phyloP scores from a whole-genome alignment of 768 basidiomycete genomes.

The Amanita molliuscula region DNA sequence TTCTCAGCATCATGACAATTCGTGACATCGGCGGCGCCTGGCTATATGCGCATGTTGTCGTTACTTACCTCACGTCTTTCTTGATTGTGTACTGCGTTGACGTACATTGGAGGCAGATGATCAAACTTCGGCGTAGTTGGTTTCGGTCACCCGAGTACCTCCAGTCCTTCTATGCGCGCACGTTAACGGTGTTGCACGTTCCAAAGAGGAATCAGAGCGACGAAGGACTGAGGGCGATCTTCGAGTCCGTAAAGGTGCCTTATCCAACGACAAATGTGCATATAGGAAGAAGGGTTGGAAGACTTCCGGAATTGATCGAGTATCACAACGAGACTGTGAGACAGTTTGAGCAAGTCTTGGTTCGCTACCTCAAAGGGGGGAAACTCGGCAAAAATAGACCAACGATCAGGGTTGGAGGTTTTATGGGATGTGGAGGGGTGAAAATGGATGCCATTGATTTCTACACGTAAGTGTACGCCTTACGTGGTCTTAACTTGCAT shows the following conservation, averaged over 20 bases:
- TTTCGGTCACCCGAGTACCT: slow-evolving; percentile 87
- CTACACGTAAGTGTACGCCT: slow-evolving; percentile 57
- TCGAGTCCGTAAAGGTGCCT: slow-evolving; percentile 65
- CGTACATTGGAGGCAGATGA: slow-evolving; percentile 68
- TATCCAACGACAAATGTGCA: slow-evolving; percentile 91
- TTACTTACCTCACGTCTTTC: slow-evolving; percentile 72
- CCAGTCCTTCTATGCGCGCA: slow-evolving; percentile 87
- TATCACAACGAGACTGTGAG: slow-evolving; percentile 92
- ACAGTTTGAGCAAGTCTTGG: slow-evolving; percentile 81
- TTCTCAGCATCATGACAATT: slow-evolving; percentile 77
- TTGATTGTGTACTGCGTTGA: slow-evolving; percentile 65
- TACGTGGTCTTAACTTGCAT: background rate
- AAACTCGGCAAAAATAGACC: slow-evolving; percentile 75
- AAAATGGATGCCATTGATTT: slow-evolving; percentile 91
- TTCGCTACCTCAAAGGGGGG: slow-evolving; percentile 82
- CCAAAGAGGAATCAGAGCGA: slow-evolving; percentile 78
- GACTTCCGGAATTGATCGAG: slow-evolving; percentile 84
- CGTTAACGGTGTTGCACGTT: slow-evolving; percentile 73
- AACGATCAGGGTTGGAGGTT: slow-evolving; percentile 67
- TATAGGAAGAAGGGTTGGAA: slow-evolving; percentile 79
- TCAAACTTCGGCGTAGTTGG: slow-evolving; percentile 74
- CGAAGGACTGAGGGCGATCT: slow-evolving; percentile 69
- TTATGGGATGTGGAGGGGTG: slow-evolving; percentile 71
- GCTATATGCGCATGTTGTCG: slow-evolving; percentile 78
- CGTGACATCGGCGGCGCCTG: slow-evolving; percentile 63